Evolutionary conservation across 2,329 filamentous ascomycete species (phyloP), one percentile per base, ranked within the genome.

Genomic region (Salinomyces thailandicus): DNA sequence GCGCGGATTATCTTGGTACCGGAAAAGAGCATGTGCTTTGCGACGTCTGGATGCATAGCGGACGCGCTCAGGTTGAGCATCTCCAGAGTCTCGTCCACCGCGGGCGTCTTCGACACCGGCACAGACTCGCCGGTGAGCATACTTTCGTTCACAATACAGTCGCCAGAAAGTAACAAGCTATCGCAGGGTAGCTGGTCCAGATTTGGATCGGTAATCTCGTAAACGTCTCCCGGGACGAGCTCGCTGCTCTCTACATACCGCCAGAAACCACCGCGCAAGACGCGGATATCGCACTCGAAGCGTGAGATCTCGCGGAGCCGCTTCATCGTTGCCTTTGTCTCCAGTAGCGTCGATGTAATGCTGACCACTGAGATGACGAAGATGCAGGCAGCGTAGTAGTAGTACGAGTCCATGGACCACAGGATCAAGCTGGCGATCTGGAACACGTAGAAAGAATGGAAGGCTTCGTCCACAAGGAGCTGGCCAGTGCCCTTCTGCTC

Each of bases 81-180:
- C 16, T 71, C 69, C n/a, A 98, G 67, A 1, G 82, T 78, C 43
- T 89, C 79, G 53, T 94, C 79, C 2, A 75, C 85, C 3, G 85
- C 79, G 1, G 91, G 87, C 2, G 79, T 70, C 61, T 98, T 98
- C 2, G 87, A 94, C 1, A 98, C 89, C 2, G 91, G 93, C 4
- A 98, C 87, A 27, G 91, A 96, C 67, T 98, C 91, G 39, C 89
- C 77, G 26, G 91, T 98, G 22, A 98, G 74, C 91, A 98, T 98
- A 63, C 91, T 96, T 62, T 98, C 91, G 53, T 98, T 98, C 47
- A 98, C 87, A 44, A 98, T 96, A 53, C 87, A 95, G 61, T 98
- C 93, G 27, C 91, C 93, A 35, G 84, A 85, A 0, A 98, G 71
- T 5, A 98, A 66, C 20, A 98, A 66, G 58, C 89, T 93, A 59